Conservation (phyloP, 2,329 filamentous ascomycete species). For the Xylaria sp. region DNA sequence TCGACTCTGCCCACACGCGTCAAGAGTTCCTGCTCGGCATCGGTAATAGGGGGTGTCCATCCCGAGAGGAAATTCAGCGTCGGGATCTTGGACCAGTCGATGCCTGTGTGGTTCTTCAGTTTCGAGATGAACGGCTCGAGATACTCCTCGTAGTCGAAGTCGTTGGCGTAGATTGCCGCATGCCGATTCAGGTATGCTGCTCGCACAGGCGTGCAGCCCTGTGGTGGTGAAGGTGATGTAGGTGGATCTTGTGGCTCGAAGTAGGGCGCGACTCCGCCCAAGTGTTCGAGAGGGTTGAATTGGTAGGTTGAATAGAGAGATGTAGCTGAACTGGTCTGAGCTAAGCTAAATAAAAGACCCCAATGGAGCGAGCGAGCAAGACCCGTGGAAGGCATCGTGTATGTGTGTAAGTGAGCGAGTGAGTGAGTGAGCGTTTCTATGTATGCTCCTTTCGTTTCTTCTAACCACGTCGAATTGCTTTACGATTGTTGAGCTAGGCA, state of each 20-base stretch:
- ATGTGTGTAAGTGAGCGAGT: not conserved
- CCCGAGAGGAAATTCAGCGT: constrained; percentile 65
- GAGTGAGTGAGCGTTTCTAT: no score
- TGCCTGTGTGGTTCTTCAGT: constrained; percentile 64
- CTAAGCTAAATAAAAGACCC: constrained; percentile 24
- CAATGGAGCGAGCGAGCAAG: constrained; percentile 16
- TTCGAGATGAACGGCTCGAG: constrained; percentile 69
- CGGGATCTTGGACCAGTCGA: constrained; percentile 67
- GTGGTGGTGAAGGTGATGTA: constrained; percentile 56
- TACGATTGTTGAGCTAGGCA: not conserved
- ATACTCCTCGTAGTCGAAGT: constrained; percentile 68
- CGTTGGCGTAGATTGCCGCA: constrained; percentile 69
- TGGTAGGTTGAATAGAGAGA: constrained; percentile 58
- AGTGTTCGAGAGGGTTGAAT: constrained; percentile 66
- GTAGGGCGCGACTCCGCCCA: constrained; percentile 67
- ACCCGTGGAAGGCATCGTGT: constrained; percentile 21
- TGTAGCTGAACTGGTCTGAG: constrained; percentile 27
- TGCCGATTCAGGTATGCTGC: constrained; percentile 69
- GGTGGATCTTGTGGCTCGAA: constrained; percentile 65
- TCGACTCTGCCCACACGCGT: constrained; percentile 71
- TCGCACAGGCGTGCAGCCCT: constrained; percentile 61
- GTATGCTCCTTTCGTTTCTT: not conserved
- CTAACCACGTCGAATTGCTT: not conserved
- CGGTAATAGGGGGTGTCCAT: constrained; percentile 68
- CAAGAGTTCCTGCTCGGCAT: constrained; percentile 67